Evolutionary conservation across 306 rosid genomes (phyloP), one percentile per base, ranked within the genome.

Genomic region (Amphicarpaea edgeworthii): DNA sequence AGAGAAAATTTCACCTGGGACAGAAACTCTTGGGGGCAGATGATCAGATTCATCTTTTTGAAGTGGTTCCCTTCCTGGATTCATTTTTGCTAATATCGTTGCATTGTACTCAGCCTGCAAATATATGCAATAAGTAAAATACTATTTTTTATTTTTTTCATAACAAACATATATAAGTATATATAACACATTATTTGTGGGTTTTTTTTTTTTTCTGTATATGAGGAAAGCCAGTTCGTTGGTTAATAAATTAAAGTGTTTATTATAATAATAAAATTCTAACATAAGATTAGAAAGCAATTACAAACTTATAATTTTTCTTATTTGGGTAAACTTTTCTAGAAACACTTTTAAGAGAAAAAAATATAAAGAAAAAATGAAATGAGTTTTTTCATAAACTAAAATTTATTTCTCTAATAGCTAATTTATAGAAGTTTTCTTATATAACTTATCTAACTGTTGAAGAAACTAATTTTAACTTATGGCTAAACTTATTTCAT

Each of bases 81-180:
- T 67, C 19, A 67, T 7, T 24, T 24, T 47, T 26, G 15, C 26
- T n/a, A 21, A 34, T 46, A 73, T 47, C 65, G 9, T 80, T 10
- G 26, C 24, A 3, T 8, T 28, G 57, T 74, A 80, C 30, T 80
- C 76, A 23, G 19, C 51, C 84, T 80, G 14, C 12, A 60, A 12
- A 59, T 28, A 15, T 15, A 6, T 14, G 19, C 12, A 58, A 14
- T 14, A 28, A 28, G 20, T 26, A 26, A 7, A 58, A 14, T 28
- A 28, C 40, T 6, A 0, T 57, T 28, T 2, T 57, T 28, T 59
- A n/a, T n/a, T 30, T 28, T 28, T 28, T 51, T 8, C 5, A 7
- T 0, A 53, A 20, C 14, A 53, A 72, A 41, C 10, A 1, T 17
- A 16, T 16, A 12, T 11, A 43, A 43, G 15, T 43, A 10, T 43